phyloP scores from a whole-genome alignment of 2,329 filamentous ascomycete genomes.

The Sporothrix curviconia region DNA sequence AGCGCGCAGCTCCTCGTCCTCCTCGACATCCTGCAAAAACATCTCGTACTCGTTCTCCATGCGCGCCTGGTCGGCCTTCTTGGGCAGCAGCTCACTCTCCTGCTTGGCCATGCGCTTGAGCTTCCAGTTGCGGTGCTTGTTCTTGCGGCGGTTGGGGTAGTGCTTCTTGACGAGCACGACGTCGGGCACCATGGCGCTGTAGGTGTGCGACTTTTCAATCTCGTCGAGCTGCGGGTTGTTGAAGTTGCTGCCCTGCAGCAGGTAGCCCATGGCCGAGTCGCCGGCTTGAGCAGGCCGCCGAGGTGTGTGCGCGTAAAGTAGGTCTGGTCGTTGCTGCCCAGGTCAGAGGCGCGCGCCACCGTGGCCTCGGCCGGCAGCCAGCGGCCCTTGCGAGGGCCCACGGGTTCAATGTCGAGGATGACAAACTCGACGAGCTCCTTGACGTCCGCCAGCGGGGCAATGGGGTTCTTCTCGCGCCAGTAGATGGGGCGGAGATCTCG shows the following conservation, averaged over 20 bases:
- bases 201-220: slow-evolving; percentile 69
- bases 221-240: slow-evolving; percentile 83
- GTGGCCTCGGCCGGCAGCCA: slow-evolving; percentile 83
- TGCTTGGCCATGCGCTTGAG: slow-evolving; percentile 90
- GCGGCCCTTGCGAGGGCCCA: slow-evolving; percentile 68
- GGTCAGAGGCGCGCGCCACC: slow-evolving; percentile 77
- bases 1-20: slow-evolving; percentile 79
- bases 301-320: slow-evolving; percentile 91
- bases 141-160: slow-evolving; percentile 75
- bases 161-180: slow-evolving; percentile 96
- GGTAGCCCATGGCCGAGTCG: slow-evolving; percentile 92
- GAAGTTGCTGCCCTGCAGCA: slow-evolving; percentile 82
- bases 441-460: slow-evolving; percentile 75
- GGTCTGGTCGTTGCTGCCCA: slow-evolving; percentile 77
- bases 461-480: slow-evolving; percentile 71
- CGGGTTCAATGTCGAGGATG: slow-evolving; percentile 85
- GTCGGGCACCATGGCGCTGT: slow-evolving; percentile 75
- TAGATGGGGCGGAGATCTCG: slow-evolving; percentile 78
- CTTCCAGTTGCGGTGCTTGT: slow-evolving; percentile 80
- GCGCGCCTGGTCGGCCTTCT: slow-evolving; percentile 79
- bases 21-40: slow-evolving; percentile 95
- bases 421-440: slow-evolving; percentile 86
- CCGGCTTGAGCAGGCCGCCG: slow-evolving; percentile 75
- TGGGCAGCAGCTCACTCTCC: slow-evolving; percentile 77
- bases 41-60: slow-evolving; percentile 93